Percentiles rank a stretch among this genome's conserved stretches.
Conservation (phyloP, 352 stramenopile species). For the Thraustochytrium striatum region DNA sequence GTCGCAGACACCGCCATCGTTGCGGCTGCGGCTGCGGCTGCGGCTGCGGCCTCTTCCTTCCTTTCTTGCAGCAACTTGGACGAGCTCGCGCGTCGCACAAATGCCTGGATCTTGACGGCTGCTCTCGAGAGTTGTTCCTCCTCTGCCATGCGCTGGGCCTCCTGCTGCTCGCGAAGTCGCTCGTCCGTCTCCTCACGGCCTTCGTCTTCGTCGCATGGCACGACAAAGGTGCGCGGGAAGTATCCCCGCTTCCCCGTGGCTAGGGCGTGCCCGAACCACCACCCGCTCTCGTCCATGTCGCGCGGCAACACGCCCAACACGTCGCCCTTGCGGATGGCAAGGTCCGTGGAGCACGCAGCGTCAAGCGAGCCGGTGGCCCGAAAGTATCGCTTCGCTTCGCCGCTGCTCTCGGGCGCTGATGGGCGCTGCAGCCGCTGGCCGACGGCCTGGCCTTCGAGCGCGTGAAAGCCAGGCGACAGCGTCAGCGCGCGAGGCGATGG, state of each 20-base stretch:
- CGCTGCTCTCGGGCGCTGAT: no score
- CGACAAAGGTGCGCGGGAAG: slow-evolving; percentile 14
- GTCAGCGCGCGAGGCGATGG: no score
- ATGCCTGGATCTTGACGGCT: background rate
- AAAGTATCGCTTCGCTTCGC: no score
- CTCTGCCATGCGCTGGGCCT: background rate
- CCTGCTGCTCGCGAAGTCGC: background rate
- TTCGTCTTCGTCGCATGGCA: background rate
- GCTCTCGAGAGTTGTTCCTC: background rate
- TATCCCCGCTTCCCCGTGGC: background rate
- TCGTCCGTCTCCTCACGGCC: background rate
- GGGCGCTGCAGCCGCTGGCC: no score
- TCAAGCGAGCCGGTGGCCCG: no score
- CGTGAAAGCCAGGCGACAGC: no score
- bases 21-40: background rate
- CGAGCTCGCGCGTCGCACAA: background rate
- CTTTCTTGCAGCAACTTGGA: background rate
- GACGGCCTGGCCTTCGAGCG: no score
- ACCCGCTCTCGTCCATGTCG: slow-evolving; percentile 3
- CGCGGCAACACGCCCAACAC: background rate
- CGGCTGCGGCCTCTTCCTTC: background rate
- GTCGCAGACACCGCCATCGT: background rate
- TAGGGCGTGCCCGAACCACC: slow-evolving; percentile 4
- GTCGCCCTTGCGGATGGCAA: background rate
- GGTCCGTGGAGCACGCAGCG: no score